These are phyloP conservation scores for Daldinia sp. DNA, from an alignment of 2,329 filamentous ascomycete genomes.

Conservation along the genomic window DNA sequence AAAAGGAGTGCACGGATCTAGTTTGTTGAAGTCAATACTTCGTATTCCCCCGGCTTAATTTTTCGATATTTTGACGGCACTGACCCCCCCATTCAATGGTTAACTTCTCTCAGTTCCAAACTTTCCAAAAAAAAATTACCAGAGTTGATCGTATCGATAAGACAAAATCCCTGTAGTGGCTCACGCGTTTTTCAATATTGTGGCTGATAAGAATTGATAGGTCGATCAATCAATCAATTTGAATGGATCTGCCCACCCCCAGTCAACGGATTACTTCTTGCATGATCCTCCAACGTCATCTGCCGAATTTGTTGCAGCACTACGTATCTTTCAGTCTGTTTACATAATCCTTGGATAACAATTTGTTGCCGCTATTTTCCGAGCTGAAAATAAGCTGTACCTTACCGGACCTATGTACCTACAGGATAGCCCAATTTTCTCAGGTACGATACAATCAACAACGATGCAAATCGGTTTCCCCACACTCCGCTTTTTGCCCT, in stretches of 20 bases:
- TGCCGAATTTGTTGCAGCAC: conserved; percentile 11
- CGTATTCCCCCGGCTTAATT: not conserved
- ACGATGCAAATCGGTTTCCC: conserved; percentile 1
- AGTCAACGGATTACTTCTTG: not conserved
- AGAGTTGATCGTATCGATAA: conserved; percentile 37
- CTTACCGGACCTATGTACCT: conserved; percentile 11
- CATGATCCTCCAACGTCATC: conserved; percentile 25
- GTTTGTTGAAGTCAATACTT: not conserved
- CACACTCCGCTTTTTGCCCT: conserved; percentile 5
- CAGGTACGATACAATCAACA: conserved; percentile 5
- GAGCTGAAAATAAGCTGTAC: conserved; percentile 25
- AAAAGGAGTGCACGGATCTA: not conserved
- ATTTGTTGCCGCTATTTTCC: conserved; percentile 46
- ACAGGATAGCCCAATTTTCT: conserved; percentile 12
- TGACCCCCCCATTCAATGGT: not conserved
- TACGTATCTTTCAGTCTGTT: not conserved
- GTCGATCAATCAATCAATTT: not conserved
- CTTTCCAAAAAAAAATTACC: conserved; percentile 30
- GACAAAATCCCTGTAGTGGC: conserved; percentile 8
- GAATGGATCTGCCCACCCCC: not conserved
- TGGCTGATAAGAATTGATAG: not conserved
- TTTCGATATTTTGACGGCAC: conserved; percentile 5
- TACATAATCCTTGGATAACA: conserved; percentile 25
- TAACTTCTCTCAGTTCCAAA: conserved; percentile 4
- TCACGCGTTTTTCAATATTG: not conserved